A percentile compares a stretch with the other conserved stretches of the same genome.
Evolutionary conservation across 2,329 filamentous ascomycete genomes (phyloP).

Genomic region (Coniochaeta prunicola): DNA sequence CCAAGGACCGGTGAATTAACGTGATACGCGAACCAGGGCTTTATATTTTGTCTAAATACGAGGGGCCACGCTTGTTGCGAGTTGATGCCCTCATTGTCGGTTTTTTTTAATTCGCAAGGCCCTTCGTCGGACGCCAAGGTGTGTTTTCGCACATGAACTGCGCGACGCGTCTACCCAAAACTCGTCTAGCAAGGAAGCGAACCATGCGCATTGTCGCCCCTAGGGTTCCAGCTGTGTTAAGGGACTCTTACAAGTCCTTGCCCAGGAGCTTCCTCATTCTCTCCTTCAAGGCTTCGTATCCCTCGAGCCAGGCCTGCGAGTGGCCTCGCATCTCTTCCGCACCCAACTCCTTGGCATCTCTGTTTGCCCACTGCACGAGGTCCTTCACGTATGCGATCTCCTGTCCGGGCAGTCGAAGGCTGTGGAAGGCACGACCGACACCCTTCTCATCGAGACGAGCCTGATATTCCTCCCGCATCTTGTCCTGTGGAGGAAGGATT

Average conservation of each 20-base stretch:
- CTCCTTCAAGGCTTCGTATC: constrained; percentile 13
- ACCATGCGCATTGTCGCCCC: too few relatives aligned
- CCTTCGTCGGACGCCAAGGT: too few relatives aligned
- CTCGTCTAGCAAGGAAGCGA: not conserved
- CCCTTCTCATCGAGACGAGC: constrained; percentile 20
- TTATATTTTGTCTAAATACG: too few relatives aligned
- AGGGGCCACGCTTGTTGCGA: too few relatives aligned
- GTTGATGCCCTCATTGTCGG: too few relatives aligned
- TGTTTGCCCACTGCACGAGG: constrained; percentile 17
- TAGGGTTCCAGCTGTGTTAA: not conserved
- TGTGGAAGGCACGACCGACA: constrained; percentile 29
- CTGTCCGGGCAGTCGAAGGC: constrained; percentile 16
- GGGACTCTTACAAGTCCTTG: not conserved
- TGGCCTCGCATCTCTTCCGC: constrained; percentile 20
- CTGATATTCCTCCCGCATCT: constrained; percentile 27
- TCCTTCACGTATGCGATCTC: constrained; percentile 17
- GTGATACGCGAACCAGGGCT: too few relatives aligned
- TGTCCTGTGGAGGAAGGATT: constrained; percentile 33
- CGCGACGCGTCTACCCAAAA: too few relatives aligned
- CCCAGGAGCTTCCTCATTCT: constrained; percentile 5
- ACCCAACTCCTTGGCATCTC: constrained; percentile 14
- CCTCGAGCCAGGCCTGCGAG: constrained; percentile 21
- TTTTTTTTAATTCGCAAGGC: too few relatives aligned
- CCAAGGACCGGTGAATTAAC: too few relatives aligned
- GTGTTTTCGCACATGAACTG: too few relatives aligned